Evolutionary conservation across 768 basidiomycete species (phyloP), one percentile per base, ranked within the genome.

Genomic region (Suillus discolor): DNA sequence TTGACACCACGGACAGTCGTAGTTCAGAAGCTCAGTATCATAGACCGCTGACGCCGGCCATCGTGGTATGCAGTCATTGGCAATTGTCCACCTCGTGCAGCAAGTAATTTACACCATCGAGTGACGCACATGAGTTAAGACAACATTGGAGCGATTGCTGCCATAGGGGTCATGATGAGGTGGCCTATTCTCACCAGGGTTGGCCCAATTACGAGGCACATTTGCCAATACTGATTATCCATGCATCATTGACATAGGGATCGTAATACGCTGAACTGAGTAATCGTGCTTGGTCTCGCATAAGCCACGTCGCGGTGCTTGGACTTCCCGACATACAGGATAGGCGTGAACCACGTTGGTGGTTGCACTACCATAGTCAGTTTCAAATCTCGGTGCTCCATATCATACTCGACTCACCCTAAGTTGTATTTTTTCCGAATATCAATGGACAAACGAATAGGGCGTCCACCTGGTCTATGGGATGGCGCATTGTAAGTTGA

Each of bases 121-220:
- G 57, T 87, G 92, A 67, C 74, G 90, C 41, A 39, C n/a, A 38
- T 15, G 6, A 31, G 1, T 49, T 4, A 42, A 16, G 25, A 16
- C 25, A 57, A 23, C 25, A 23, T 39, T 31, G 41, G 23, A 94
- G 92, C 92, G 1, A 92, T 94, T 13, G 13, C 12, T 59, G 89
- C 89, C 11, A 81, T 94, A 49, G 93, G 93, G 0, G 84, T 94
- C 41, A 84, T 94, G 18, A 94, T 95, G 87, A 94, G 94, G 90
- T 93, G 91, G 90, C 93, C 92, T 2, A 84, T 89, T 45, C 82
- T 90, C 62, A 87, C 87, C 57, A 89, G 88, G 77, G 88, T 31
- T 31, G 31, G 31, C 31, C 93, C 12, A 89, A 89, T 71, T 94
- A 91, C 73, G 93, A 94, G 73, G 73, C 78, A 2, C 82, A 94